Evolutionary conservation across 2,329 filamentous ascomycete species (phyloP), one percentile per base, ranked within the genome.

Genomic region (Hypoxylon sp.): DNA sequence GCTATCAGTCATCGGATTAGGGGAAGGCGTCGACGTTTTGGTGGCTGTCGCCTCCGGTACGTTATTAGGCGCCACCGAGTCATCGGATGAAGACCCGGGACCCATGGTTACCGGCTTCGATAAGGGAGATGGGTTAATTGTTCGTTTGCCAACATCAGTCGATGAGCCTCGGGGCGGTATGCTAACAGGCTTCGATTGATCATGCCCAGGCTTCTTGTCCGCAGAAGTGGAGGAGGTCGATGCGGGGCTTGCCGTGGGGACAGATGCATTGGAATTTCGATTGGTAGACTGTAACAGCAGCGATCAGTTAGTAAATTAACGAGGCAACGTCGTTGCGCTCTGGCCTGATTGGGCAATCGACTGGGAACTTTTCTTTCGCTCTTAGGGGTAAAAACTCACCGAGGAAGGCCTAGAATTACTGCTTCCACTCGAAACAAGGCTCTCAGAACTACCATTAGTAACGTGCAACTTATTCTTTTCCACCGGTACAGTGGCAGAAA

Each of bases 31-130:
- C 70, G 75, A 70, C 46, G 77, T 69, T 62, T 68, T 74, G 59
- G 73, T 74, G 68, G 74, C 74, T 69, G 77, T 78, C 62, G 75
- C 71, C 12, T 73, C 71, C 58, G 76, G 74, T 41, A 75, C 71
- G 70, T 75, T 73, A 59, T 74, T 73, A 53, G 76, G 62, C 14
- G 50, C 27, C 57, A 80, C 78, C 50, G 80, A 78, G 56, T 81
- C 78, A 65, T 83, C 81, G 29, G 82, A 80, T 39, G 77, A 78
- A 63, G 80, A 80, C 68, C 86, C 88, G 71, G 81, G 80, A 69
- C 83, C 85, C 85, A 89, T 90, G 43, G 84, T 87, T 73, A 87
- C 84, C 72, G 90, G 90, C 77, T 90, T 89, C 5, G 92, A 94
- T 53, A 94, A 82, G 60, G 92, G 91, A 50, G 92, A 94, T 3